These are phyloP conservation scores for Phyllosticta citribraziliensis DNA, from an alignment of 2,329 filamentous ascomycete genomes.

Conservation along the genomic window DNA sequence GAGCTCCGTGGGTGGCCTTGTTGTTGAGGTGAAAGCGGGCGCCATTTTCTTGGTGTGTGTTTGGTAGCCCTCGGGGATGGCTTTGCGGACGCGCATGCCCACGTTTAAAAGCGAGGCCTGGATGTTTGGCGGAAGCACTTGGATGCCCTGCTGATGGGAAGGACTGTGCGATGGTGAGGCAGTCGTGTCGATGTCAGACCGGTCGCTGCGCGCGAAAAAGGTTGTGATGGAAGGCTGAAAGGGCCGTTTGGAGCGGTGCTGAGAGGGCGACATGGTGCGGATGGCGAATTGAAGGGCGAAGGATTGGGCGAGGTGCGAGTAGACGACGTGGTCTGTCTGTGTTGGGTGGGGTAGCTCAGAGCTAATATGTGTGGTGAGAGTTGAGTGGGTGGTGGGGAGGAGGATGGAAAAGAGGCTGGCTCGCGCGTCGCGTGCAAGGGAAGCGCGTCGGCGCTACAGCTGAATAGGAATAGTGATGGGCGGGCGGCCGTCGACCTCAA, in stretches of 20 bases:
- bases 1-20: neutral
- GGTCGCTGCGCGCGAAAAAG: conserved; percentile 28
- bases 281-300: neutral
- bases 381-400: neutral
- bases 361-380: neutral
- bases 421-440: neutral
- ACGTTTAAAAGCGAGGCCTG: conserved; percentile 82
- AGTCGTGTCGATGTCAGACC: conserved; percentile 9
- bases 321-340: neutral
- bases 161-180: neutral
- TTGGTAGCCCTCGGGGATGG: conserved; percentile 89
- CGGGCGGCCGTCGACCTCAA: neutral
- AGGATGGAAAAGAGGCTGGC: neutral
- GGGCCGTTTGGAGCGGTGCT: conserved; percentile 31
- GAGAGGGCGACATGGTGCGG: conserved; percentile 12
- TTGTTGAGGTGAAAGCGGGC: neutral
- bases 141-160: conserved; percentile 7
- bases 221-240: conserved; percentile 37
- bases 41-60: conserved; percentile 38
- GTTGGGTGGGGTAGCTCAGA: neutral
- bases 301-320: neutral
- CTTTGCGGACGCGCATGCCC: conserved; percentile 90
- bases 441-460: neutral
- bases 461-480: neutral
- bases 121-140: conserved; percentile 50